Evolutionary conservation across 169 alveolate genomes (phyloP).

Genomic region (Perkinsus chesapeaki): DNA sequence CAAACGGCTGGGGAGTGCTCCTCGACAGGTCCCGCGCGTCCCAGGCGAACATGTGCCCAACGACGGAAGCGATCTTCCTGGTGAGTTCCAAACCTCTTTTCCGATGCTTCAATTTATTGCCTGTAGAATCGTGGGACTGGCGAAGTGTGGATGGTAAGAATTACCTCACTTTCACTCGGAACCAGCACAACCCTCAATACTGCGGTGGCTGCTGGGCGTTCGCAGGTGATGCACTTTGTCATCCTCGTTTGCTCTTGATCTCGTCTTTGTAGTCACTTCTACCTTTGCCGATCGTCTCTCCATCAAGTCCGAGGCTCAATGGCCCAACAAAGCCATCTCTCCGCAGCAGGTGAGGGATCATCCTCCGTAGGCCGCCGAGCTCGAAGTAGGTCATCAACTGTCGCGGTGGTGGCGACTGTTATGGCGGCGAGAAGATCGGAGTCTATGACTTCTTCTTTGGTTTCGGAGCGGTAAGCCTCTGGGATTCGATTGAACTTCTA

Average conservation of each 20-base stretch:
- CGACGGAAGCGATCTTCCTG: neutral
- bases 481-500: too few relatives aligned
- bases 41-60: neutral
- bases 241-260: neutral
- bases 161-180: slow-evolving; percentile 41
- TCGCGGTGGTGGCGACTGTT: slow-evolving; percentile 59
- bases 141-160: slow-evolving; percentile 44
- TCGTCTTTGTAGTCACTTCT: slow-evolving; percentile 30
- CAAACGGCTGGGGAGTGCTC: neutral
- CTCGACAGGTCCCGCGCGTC: neutral
- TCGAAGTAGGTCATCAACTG: slow-evolving; percentile 45
- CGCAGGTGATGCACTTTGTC: slow-evolving; percentile 14
- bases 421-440: slow-evolving; percentile 57
- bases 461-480: neutral
- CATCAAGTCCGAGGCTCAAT: slow-evolving; percentile 33
- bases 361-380: neutral
- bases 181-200: slow-evolving; percentile 54
- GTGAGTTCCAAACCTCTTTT: neutral
- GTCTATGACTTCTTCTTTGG: slow-evolving; percentile 37
- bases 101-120: neutral
- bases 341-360: slow-evolving; percentile 24
- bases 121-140: slow-evolving; percentile 40
- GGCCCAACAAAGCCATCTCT: slow-evolving; percentile 37
- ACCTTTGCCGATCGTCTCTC: slow-evolving; percentile 58
- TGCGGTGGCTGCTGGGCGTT: slow-evolving; percentile 67